phyloP scores from a whole-genome alignment of 306 rosid genomes.

The Rosa chinensis region DNA sequence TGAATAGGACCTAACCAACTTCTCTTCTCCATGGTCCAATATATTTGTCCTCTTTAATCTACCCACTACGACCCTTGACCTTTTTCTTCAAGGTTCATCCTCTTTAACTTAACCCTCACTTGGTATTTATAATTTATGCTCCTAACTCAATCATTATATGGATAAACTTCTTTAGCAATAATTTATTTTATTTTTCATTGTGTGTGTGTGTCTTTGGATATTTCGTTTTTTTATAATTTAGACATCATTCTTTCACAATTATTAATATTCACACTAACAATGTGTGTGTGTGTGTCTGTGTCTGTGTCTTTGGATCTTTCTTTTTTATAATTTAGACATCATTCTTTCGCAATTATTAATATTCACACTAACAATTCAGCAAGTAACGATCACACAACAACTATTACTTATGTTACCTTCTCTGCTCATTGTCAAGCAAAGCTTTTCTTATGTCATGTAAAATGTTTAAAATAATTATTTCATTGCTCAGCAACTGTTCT shows the following conservation, averaged over 20 bases:
- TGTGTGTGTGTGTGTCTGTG: too few relatives aligned
- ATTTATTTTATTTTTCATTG: neutral
- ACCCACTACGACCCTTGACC: neutral
- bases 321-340: neutral
- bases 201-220: neutral
- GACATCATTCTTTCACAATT: too few relatives aligned
- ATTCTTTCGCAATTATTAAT: neutral
- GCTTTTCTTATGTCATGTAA: neutral
- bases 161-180: neutral
- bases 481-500: neutral
- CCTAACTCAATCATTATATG: neutral
- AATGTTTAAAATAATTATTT: neutral
- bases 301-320: too few relatives aligned
- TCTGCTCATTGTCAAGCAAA: neutral
- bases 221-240: neutral
- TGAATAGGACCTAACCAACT: neutral
- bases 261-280: too few relatives aligned
- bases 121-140: neutral
- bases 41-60: neutral
- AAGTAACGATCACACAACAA: neutral
- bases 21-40: neutral
- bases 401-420: neutral
- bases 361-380: neutral
- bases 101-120: neutral
- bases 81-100: neutral